Conservation (phyloP, 768 basidiomycete genomes). For the Russula sp. region DNA sequence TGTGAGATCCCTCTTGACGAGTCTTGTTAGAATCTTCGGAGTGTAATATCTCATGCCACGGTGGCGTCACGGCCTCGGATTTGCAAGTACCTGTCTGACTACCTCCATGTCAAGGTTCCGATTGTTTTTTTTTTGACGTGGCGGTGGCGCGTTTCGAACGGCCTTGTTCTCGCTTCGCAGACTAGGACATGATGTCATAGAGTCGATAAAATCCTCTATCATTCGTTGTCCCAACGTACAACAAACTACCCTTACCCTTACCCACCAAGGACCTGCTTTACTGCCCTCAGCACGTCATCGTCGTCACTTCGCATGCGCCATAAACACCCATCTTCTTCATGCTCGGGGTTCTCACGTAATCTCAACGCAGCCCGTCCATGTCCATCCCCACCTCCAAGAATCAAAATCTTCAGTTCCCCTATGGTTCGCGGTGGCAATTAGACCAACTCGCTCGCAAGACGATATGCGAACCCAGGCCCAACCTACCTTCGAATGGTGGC, state of each 20-base stretch:
- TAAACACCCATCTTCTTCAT: slow-evolving; percentile 65
- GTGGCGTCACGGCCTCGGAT: not conserved
- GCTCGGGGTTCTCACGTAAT: slow-evolving; percentile 47
- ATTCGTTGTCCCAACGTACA: not conserved
- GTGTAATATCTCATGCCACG: not conserved
- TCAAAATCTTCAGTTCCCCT: slow-evolving; percentile 68
- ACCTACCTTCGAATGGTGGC: slow-evolving; percentile 57
- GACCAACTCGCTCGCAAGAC: not conserved
- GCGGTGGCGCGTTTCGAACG: not conserved
- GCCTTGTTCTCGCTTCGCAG: not conserved
- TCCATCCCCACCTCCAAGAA: slow-evolving; percentile 34
- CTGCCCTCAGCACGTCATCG: slow-evolving; percentile 40
- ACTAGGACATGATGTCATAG: not conserved
- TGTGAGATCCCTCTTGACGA: not conserved
- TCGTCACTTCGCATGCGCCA: slow-evolving; percentile 66
- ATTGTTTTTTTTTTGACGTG: not conserved
- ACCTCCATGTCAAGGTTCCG: not conserved
- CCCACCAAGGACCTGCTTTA: slow-evolving; percentile 45
- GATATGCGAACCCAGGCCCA: slow-evolving; percentile 24
- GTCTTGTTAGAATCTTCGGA: slow-evolving; percentile 3
- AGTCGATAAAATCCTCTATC: not conserved
- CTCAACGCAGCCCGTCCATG: slow-evolving; percentile 45
- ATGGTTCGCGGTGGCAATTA: not conserved
- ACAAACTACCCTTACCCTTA: not conserved
- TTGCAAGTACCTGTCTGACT: not conserved